A percentile compares a stretch with the other conserved stretches of the same genome.
Evolutionary conservation across 805 yeast genomes (phyloP).

Genomic region (Ogataea trehalophila): DNA sequence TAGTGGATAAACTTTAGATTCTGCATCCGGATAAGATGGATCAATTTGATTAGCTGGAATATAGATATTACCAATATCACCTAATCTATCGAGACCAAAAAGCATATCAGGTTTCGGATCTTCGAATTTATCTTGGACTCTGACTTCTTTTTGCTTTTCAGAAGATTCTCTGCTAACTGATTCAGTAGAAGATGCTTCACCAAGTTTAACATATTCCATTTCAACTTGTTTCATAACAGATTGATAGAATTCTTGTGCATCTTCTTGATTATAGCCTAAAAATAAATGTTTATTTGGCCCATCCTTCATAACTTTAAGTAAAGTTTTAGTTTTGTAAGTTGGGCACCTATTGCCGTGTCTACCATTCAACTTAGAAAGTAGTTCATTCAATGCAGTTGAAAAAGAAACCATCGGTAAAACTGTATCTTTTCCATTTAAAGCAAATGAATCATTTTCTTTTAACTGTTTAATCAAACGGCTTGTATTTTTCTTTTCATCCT

Average conservation of each 20-base stretch:
- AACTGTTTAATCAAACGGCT: too few relatives aligned
- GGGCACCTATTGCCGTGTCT: constrained; percentile 52
- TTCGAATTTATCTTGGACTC: constrained; percentile 25
- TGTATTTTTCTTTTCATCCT: too few relatives aligned
- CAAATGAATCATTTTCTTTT: too few relatives aligned
- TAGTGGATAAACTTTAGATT: constrained; percentile 43
- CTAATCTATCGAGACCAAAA: constrained; percentile 41
- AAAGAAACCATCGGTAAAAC: constrained; percentile 28
- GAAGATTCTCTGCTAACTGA: not conserved
- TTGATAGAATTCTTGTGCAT: constrained; percentile 95
- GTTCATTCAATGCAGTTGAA: constrained; percentile 46
- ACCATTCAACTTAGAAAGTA: constrained; percentile 52
- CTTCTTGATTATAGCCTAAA: constrained; percentile 88
- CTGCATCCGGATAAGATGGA: constrained; percentile 50
- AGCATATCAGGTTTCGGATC: constrained; percentile 26
- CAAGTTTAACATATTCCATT: constrained; percentile 40
- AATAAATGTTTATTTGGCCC: constrained; percentile 76
- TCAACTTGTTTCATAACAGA: constrained; percentile 65
- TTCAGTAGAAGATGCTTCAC: constrained; percentile 9
- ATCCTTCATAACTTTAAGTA: constrained; percentile 66
- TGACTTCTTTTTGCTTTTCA: constrained; percentile 19
- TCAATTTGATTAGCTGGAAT: constrained; percentile 76
- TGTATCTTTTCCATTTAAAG: constrained; percentile 17
- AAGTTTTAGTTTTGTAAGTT: constrained; percentile 54
- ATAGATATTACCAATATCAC: constrained; percentile 57